Conservation (phyloP, 768 basidiomycete species). For the Cystoderma amianthinum region DNA sequence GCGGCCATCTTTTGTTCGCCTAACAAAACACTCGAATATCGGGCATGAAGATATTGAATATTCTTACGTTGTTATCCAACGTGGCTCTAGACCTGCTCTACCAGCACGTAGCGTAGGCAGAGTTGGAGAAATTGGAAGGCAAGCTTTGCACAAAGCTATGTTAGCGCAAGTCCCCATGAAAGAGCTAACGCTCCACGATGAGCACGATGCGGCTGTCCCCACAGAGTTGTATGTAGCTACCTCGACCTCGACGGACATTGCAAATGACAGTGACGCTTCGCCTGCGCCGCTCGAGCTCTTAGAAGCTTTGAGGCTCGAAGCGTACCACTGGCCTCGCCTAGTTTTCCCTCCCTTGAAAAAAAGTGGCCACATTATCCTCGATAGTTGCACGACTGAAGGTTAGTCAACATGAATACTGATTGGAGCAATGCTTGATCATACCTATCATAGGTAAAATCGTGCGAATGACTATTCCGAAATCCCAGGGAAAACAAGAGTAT, state of each 20-base stretch:
- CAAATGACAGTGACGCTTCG: background rate
- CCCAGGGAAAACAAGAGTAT: slow-evolving; percentile 91
- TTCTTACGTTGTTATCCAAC: slow-evolving; percentile 83
- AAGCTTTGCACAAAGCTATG: slow-evolving; percentile 29
- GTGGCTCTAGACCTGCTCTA: slow-evolving; percentile 60
- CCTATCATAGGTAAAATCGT: slow-evolving; percentile 75
- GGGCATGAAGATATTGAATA: slow-evolving; percentile 88
- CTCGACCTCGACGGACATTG: slow-evolving; percentile 1
- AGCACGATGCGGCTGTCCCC: too few relatives aligned
- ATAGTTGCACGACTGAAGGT: slow-evolving; percentile 84
- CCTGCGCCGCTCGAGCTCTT: background rate
- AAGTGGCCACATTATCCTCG: slow-evolving; percentile 87
- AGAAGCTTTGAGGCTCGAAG: slow-evolving; percentile 53
- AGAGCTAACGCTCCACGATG: slow-evolving; percentile 33
- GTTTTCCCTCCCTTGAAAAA: slow-evolving; percentile 90
- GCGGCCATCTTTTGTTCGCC: slow-evolving; percentile 77
- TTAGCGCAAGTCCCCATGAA: slow-evolving; percentile 20
- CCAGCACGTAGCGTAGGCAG: slow-evolving; percentile 35
- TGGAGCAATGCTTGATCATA: slow-evolving; percentile 1
- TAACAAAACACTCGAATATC: slow-evolving; percentile 77
- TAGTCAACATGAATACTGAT: slow-evolving; percentile 8
- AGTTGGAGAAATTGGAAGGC: slow-evolving; percentile 44
- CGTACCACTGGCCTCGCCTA: slow-evolving; percentile 86
- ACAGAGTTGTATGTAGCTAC: too few relatives aligned
- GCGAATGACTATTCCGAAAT: slow-evolving; percentile 86